phyloP scores from a whole-genome alignment of 2,329 filamentous ascomycete genomes.

The Didymella exigua region DNA sequence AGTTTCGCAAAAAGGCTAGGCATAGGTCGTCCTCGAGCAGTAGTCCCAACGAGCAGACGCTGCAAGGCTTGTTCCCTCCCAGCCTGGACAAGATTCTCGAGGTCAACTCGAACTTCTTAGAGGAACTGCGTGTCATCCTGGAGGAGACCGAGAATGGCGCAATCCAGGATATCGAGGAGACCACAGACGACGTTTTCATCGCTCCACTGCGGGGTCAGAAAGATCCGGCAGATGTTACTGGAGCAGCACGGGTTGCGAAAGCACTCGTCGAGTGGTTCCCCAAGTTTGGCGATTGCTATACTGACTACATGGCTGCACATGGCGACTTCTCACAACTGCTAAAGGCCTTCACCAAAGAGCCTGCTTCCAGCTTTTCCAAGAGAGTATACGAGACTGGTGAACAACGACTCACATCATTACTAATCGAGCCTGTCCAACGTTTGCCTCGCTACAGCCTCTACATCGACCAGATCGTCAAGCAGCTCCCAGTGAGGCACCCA shows the following conservation, averaged over 20 bases:
- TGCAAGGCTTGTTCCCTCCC: slow-evolving; percentile 79
- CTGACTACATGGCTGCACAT: slow-evolving; percentile 90
- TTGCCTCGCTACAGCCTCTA: slow-evolving; percentile 93
- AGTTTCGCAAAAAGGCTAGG: slow-evolving; percentile 75
- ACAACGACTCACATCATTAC: slow-evolving; percentile 83
- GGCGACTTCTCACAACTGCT: slow-evolving; percentile 84
- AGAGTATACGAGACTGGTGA: slow-evolving; percentile 84
- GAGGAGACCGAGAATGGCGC: slow-evolving; percentile 84
- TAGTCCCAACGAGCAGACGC: slow-evolving; percentile 73
- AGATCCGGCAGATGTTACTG: slow-evolving; percentile 71
- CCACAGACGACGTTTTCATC: slow-evolving; percentile 48
- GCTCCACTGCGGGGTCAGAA: slow-evolving; percentile 43
- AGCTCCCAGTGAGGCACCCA: slow-evolving; percentile 82
- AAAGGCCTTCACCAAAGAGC: slow-evolving; percentile 74
- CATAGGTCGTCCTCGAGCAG: slow-evolving; percentile 63
- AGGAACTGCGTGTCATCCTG: slow-evolving; percentile 75
- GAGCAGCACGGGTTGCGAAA: slow-evolving; percentile 77
- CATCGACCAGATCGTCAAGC: slow-evolving; percentile 92
- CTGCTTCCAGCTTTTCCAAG: slow-evolving; percentile 81
- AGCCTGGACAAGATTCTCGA: slow-evolving; percentile 81
- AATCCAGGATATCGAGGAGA: slow-evolving; percentile 72
- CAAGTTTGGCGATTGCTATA: slow-evolving; percentile 86
- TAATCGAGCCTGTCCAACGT: slow-evolving; percentile 96
- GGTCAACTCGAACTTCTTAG: slow-evolving; percentile 80
- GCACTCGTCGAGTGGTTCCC: slow-evolving; percentile 91